Evolutionary conservation across 805 yeast species (phyloP).

Genomic region (Candida khao-thaluensis): DNA sequence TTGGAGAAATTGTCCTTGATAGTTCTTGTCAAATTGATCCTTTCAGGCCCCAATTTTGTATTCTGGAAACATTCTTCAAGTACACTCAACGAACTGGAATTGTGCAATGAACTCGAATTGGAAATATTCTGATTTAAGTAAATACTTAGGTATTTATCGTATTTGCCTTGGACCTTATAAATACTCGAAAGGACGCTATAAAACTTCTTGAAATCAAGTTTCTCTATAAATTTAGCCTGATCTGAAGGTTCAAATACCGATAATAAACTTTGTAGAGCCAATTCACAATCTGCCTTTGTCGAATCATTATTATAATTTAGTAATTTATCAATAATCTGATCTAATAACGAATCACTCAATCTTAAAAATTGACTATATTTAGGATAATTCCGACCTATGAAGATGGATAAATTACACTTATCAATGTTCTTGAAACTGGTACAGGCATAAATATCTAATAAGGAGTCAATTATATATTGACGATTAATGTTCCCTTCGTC

Average conservation of each 20-base stretch:
- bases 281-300: slow-evolving; percentile 61
- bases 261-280: slow-evolving; percentile 70
- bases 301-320: slow-evolving; percentile 39
- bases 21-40: slow-evolving; percentile 21
- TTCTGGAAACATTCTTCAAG: slow-evolving; percentile 25
- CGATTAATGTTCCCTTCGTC: slow-evolving; percentile 55
- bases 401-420: slow-evolving; percentile 52
- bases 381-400: slow-evolving; percentile 76
- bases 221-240: slow-evolving; percentile 46
- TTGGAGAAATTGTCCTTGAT: slow-evolving; percentile 24
- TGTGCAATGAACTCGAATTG: too few relatives aligned
- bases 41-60: slow-evolving; percentile 22
- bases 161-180: slow-evolving; percentile 53
- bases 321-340: slow-evolving; percentile 47
- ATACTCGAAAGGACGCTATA: slow-evolving; percentile 57
- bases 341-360: slow-evolving; percentile 59
- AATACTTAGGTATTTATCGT: slow-evolving; percentile 19
- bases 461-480: slow-evolving; percentile 74
- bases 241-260: slow-evolving; percentile 63
- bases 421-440: slow-evolving; percentile 27
- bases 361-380: slow-evolving; percentile 83
- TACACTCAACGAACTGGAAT: slow-evolving; percentile 19
- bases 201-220: slow-evolving; percentile 55
- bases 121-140: slow-evolving; percentile 13
- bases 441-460: slow-evolving; percentile 56